phyloP scores from a whole-genome alignment of 2,329 filamentous ascomycete genomes.

The Hansfordia pulvinata region DNA sequence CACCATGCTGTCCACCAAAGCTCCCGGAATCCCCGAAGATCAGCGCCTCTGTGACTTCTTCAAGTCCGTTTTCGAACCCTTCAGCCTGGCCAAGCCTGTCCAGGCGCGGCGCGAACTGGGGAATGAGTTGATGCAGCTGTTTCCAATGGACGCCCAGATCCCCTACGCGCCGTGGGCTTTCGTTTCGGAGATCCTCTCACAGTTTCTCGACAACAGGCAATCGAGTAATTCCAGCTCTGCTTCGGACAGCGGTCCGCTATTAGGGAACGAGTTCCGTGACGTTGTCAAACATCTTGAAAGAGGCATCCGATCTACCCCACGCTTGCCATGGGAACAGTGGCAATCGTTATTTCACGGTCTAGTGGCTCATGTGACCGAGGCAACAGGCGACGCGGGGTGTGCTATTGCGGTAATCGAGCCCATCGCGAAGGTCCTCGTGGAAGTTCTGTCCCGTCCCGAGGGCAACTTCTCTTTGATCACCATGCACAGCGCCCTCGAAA shows the following conservation, averaged over 20 bases:
- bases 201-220: constrained; percentile 26
- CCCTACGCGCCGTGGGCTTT: constrained; percentile 38
- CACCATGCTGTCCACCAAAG: constrained; percentile 39
- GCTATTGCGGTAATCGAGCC: constrained; percentile 59
- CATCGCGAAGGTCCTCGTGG: constrained; percentile 41
- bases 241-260: constrained; percentile 27
- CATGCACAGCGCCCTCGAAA: constrained; percentile 22
- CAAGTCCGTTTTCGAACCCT: constrained; percentile 39
- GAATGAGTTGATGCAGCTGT: constrained; percentile 34
- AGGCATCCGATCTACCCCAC: constrained; percentile 37
- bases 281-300: constrained; percentile 53
- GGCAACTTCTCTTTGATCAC: constrained; percentile 11
- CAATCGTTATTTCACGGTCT: constrained; percentile 42
- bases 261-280: constrained; percentile 58
- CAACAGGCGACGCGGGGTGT: constrained; percentile 55
- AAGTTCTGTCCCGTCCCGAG: constrained; percentile 14
- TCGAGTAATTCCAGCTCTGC: constrained; percentile 21
- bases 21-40: constrained; percentile 32
- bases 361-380: constrained; percentile 39
- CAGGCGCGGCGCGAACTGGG: constrained; percentile 31
- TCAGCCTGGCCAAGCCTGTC: constrained; percentile 35
- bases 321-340: constrained; percentile 33
- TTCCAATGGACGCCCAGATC: constrained; percentile 28
- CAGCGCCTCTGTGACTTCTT: constrained; percentile 31
- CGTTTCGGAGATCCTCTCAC: constrained; percentile 29